phyloP scores from a whole-genome alignment of 2,329 filamentous ascomycete genomes.

The Monosporascus sp. region DNA sequence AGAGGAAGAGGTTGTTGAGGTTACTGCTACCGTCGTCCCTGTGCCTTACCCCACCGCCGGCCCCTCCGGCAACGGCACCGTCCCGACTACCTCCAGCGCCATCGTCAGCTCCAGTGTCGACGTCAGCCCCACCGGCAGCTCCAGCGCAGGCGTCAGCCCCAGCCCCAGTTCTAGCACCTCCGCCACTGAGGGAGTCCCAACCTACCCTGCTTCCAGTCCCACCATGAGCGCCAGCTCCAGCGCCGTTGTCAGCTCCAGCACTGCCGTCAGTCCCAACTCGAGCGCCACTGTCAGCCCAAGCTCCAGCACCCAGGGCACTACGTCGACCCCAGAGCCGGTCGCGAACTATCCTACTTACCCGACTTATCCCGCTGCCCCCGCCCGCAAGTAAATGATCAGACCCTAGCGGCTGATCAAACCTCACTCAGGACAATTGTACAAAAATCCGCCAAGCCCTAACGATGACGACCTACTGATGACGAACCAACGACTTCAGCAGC shows the following conservation, averaged over 20 bases:
- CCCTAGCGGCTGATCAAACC: neutral
- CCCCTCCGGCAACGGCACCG: conserved; percentile 28
- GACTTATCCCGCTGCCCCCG: neutral
- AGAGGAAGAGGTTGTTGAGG: conserved; percentile 21
- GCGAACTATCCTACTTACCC: no score
- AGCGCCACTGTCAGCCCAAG: no score
- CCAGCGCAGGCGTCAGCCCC: no score
- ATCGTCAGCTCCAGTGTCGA: conserved; percentile 29
- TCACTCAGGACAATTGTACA: neutral
- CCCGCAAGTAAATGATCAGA: neutral
- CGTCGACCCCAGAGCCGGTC: no score
- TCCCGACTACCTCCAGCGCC: conserved; percentile 25
- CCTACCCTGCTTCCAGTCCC: no score
- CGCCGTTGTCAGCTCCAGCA: no score
- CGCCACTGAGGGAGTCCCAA: no score
- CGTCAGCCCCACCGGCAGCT: neutral
- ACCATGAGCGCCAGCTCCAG: no score
- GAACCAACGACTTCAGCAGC: neutral
- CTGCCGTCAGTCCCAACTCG: no score
- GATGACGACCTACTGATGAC: neutral
- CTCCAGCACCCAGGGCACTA: no score
- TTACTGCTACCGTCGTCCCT: conserved; percentile 23
- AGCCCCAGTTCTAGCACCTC: no score
- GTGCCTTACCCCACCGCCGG: conserved; percentile 36
- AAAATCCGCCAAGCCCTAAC: neutral